A percentile compares a stretch with the other conserved stretches of the same genome.
Evolutionary conservation across 768 basidiomycete species (phyloP).

Genomic region (Tephrocybe sp.): DNA sequence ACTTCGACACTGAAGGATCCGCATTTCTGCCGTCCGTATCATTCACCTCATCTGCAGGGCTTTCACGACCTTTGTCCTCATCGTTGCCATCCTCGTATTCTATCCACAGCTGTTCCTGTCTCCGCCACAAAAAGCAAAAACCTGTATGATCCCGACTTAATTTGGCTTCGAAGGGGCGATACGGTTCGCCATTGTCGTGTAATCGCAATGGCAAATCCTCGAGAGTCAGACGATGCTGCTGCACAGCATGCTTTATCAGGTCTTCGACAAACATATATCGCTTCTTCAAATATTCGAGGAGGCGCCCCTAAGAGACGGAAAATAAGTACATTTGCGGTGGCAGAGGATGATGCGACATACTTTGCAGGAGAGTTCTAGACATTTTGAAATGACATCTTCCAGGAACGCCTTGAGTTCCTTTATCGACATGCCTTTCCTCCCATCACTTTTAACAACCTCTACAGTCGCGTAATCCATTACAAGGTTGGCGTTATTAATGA

Average conservation of each 20-base stretch:
- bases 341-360: slow-evolving; percentile 22
- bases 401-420: slow-evolving; percentile 45
- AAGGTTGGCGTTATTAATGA: slow-evolving; percentile 55
- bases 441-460: slow-evolving; percentile 31
- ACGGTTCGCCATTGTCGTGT: slow-evolving; percentile 45
- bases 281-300: slow-evolving; percentile 57
- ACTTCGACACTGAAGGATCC: background rate
- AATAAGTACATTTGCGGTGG: background rate
- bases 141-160: slow-evolving; percentile 53
- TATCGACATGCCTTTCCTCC: slow-evolving; percentile 37
- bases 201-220: slow-evolving; percentile 58
- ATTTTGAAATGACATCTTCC: slow-evolving; percentile 56
- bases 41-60: background rate
- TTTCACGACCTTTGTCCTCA: no score
- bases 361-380: slow-evolving; percentile 63
- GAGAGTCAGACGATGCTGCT: slow-evolving; percentile 47
- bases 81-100: background rate
- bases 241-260: slow-evolving; percentile 41
- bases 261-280: slow-evolving; percentile 39
- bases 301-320: slow-evolving; percentile 50
- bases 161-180: slow-evolving; percentile 41
- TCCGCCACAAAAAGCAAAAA: slow-evolving; percentile 16
- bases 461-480: slow-evolving; percentile 48
- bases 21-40: background rate
- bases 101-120: background rate